phyloP scores from a whole-genome alignment of 2,329 filamentous ascomycete genomes.

The Pyrenophora graminea region DNA sequence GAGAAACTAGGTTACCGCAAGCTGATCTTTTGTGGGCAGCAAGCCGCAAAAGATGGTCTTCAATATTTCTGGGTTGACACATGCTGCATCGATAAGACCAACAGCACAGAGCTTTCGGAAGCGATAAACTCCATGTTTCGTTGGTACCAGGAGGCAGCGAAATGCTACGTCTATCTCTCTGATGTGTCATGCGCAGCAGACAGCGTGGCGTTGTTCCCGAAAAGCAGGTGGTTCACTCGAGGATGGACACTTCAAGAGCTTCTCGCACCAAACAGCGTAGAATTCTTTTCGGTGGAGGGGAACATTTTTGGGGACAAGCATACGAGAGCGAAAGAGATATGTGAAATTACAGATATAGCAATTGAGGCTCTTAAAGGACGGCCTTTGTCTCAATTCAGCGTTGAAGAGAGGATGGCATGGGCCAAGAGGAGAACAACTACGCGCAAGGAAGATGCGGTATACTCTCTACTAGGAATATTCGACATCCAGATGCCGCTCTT shows the following conservation, averaged over 20 bases:
- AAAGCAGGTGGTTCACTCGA: not conserved
- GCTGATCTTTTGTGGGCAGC: too few species aligned
- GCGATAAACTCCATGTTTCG: too few species aligned
- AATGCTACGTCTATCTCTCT: too few species aligned
- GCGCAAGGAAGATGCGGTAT: slow-evolving; percentile 19
- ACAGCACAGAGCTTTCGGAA: too few species aligned
- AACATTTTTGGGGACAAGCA: not conserved
- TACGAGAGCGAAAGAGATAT: not conserved
- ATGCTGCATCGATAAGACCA: too few species aligned
- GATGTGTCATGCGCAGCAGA: too few species aligned
- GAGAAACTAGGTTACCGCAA: too few species aligned
- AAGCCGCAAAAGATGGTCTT: too few species aligned
- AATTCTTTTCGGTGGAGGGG: slow-evolving; percentile 1
- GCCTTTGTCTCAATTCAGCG: not conserved
- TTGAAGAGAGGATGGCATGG: slow-evolving; percentile 23
- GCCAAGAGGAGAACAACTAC: slow-evolving; percentile 22
- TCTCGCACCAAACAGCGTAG: not conserved
- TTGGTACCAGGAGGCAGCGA: too few species aligned
- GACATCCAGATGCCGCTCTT: slow-evolving; percentile 30
- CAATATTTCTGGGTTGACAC: too few species aligned
- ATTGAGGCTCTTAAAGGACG: not conserved
- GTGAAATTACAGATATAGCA: not conserved
- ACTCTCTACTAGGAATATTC: slow-evolving; percentile 23
- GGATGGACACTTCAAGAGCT: slow-evolving; percentile 7
- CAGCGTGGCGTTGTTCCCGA: too few species aligned